Conservation (phyloP, 495 filamentous ascomycete genomes). For the Echria macrotheca region DNA sequence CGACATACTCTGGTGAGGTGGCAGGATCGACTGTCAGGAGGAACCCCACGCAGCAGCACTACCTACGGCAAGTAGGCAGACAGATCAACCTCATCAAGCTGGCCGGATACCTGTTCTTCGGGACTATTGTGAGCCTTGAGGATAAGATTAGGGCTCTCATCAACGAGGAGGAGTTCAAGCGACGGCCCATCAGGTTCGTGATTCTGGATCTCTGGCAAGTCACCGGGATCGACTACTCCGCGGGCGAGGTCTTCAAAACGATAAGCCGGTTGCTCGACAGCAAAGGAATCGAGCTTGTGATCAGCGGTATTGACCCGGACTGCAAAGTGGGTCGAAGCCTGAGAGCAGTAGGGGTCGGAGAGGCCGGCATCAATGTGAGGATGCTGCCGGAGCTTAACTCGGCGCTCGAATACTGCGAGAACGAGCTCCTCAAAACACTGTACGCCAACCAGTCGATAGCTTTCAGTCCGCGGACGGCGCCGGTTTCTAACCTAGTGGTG, state of each 20-base stretch:
- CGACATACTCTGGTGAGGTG: conserved; percentile 77
- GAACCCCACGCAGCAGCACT: conserved; percentile 83
- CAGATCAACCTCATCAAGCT: conserved; percentile 90
- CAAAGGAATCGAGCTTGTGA: conserved; percentile 68
- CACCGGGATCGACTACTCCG: conserved; percentile 90
- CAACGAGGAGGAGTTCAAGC: conserved; percentile 69
- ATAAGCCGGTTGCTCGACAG: conserved; percentile 75
- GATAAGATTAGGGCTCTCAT: conserved; percentile 75
- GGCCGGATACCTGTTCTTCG: conserved; percentile 90
- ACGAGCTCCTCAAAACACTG: conserved; percentile 83
- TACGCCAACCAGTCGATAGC: conserved; percentile 54
- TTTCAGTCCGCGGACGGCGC: conserved; percentile 30
- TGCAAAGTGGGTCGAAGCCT: conserved; percentile 72
- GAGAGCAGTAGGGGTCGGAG: conserved; percentile 71
- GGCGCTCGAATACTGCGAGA: conserved; percentile 90
- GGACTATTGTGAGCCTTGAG: conserved; percentile 91
- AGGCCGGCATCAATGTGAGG: conserved; percentile 58
- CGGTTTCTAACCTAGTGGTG: conserved; percentile 47
- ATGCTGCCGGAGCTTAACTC: conserved; percentile 88
- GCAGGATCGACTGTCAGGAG: conserved; percentile 87
- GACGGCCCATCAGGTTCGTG: conserved; percentile 77
- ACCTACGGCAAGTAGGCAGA: conserved; percentile 72
- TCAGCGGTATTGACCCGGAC: conserved; percentile 71
- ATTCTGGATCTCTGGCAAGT: conserved; percentile 88
- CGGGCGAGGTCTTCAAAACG: conserved; percentile 87